phyloP scores from a whole-genome alignment of 164 flowering plant genomes.

The Paratinospora sagittata region DNA sequence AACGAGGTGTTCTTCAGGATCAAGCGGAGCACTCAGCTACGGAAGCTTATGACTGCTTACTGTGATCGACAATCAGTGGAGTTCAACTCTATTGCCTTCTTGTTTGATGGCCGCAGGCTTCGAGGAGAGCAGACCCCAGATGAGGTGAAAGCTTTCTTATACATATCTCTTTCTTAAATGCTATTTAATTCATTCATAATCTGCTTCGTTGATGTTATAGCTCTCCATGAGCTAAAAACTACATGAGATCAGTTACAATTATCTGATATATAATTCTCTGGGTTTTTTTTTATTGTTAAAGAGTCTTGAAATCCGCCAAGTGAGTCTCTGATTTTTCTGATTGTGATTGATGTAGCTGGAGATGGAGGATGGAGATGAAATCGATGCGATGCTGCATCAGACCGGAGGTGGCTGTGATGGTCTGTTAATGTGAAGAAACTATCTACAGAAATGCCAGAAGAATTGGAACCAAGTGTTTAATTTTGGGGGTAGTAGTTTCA shows the following conservation, averaged over 20 bases:
- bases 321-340: background rate
- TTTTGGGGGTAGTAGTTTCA: background rate
- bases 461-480: background rate
- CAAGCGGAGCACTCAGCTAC: conserved; percentile 34
- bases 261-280: no score
- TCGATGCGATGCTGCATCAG: conserved; percentile 31
- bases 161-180: background rate
- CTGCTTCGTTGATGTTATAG: background rate
- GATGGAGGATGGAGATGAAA: conserved; percentile 36
- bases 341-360: conserved; percentile 20
- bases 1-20: conserved; percentile 42
- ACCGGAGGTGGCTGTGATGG: conserved; percentile 18
- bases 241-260: no score
- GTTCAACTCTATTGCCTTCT: conserved; percentile 31
- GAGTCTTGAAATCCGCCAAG: no score
- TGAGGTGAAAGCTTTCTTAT: conserved; percentile 20
- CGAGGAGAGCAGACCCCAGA: conserved; percentile 40
- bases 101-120: conserved; percentile 36
- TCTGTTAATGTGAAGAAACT: background rate
- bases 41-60: conserved; percentile 41
- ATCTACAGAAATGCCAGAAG: background rate
- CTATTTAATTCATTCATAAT: conserved; percentile 1
- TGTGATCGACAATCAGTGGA: conserved; percentile 40
- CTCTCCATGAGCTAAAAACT: no score
- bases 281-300: no score